phyloP scores from a whole-genome alignment of 805 yeast species.

The Kuraishia molischiana region DNA sequence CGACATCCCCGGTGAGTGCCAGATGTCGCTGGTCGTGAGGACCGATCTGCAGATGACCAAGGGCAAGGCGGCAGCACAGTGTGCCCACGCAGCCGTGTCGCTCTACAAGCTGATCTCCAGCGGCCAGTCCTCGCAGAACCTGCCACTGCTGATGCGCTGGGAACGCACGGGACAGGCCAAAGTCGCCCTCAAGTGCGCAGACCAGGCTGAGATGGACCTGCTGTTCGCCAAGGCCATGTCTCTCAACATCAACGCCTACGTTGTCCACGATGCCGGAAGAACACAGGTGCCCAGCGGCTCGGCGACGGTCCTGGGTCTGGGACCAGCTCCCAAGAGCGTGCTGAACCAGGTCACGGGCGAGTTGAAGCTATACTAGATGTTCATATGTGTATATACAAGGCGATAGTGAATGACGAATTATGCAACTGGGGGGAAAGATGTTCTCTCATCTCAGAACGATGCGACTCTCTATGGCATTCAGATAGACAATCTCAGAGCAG shows the following conservation, averaged over 20 bases:
- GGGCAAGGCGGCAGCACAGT: slow-evolving; percentile 96
- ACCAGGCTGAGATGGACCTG: slow-evolving; percentile 62
- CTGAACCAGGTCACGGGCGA: slow-evolving; percentile 77
- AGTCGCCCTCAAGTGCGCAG: slow-evolving; percentile 69
- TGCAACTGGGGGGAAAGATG: slow-evolving; percentile 3
- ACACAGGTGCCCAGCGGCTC: slow-evolving; percentile 96
- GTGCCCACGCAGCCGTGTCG: slow-evolving; percentile 95
- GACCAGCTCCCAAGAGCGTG: slow-evolving; percentile 85
- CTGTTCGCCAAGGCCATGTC: slow-evolving; percentile 76
- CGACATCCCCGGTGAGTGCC: slow-evolving; percentile 66
- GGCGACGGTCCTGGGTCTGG: slow-evolving; percentile 92
- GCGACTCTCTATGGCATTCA: slow-evolving; percentile 29
- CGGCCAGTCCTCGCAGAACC: slow-evolving; percentile 45
- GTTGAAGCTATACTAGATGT: slow-evolving; percentile 56
- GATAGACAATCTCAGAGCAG: slow-evolving; percentile 32
- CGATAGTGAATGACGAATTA: no score
- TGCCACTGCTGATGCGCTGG: slow-evolving; percentile 68
- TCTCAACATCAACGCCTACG: slow-evolving; percentile 65
- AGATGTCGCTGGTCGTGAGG: slow-evolving; percentile 83
- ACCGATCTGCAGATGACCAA: slow-evolving; percentile 86
- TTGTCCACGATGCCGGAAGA: slow-evolving; percentile 94
- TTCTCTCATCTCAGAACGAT: slow-evolving; percentile 21
- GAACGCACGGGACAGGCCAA: slow-evolving; percentile 83
- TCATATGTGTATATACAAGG: slow-evolving; percentile 2
- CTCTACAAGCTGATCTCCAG: slow-evolving; percentile 63